Conservation (phyloP, 352 stramenopile species). For the Phytophthora brassicae region DNA sequence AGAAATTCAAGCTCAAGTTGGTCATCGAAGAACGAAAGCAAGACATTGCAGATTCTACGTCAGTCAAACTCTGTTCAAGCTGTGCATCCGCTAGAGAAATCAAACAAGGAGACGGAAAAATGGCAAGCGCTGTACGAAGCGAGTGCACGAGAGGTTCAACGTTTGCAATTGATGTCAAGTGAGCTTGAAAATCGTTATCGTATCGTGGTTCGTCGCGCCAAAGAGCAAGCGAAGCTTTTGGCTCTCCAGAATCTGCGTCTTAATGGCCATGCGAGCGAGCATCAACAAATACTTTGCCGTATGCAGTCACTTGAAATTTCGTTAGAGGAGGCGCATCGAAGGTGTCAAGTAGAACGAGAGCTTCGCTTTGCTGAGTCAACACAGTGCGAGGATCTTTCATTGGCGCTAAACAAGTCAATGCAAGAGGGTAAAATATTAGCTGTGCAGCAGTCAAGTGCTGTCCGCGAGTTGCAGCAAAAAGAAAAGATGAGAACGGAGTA, state of each 20-base stretch:
- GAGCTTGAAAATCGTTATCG: conserved; percentile 55
- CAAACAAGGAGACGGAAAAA: conserved; percentile 18
- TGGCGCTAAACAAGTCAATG: conserved; percentile 49
- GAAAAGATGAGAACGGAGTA: conserved; percentile 60
- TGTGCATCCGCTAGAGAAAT: background rate
- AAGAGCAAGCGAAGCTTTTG: conserved; percentile 72
- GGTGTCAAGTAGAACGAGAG: conserved; percentile 53
- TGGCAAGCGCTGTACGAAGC: conserved; percentile 36
- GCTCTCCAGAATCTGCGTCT: conserved; percentile 60
- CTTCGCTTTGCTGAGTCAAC: conserved; percentile 52
- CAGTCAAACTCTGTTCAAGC: conserved; percentile 8
- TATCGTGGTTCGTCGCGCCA: conserved; percentile 52
- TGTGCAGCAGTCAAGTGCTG: conserved; percentile 47
- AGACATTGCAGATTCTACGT: conserved; percentile 9
- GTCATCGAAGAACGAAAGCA: background rate
- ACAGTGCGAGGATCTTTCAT: conserved; percentile 58
- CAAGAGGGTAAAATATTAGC: conserved; percentile 52
- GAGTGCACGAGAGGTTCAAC: conserved; percentile 24
- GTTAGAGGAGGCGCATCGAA: conserved; percentile 38
- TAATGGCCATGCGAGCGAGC: conserved; percentile 48
- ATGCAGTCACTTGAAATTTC: conserved; percentile 48
- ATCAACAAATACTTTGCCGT: conserved; percentile 59
- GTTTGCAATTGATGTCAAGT: conserved; percentile 31
- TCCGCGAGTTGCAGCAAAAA: conserved; percentile 52
- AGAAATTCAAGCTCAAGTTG: background rate